Base-by-base conservation (phyloP, 106 monocot species). In the Dioscorea dumetorum region DNA sequence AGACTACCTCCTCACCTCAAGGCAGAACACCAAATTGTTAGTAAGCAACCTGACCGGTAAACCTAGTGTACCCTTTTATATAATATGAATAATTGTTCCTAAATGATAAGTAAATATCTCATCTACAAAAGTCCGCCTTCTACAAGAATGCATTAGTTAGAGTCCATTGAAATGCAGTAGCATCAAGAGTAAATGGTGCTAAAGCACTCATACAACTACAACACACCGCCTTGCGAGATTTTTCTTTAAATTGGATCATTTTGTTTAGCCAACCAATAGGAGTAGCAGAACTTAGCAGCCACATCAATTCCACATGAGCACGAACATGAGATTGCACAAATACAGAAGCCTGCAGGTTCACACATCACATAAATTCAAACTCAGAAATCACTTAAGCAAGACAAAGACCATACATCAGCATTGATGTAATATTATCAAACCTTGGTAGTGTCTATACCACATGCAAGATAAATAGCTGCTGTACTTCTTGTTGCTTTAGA, bases 241-340 rank as follows among this genome's bases (percentile, higher is more conserved):
- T 97, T 75, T 97, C 95, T 78, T 97, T 97, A 66, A 97, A 97
- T 66, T 97, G 95, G 64, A 92, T 97, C 95, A 97, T 97, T 71
- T 41, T 97, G 73, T 89, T 97, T 66, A 97, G 78, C 92, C 87
- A 92, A 74, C 95, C 91, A 84, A 86, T 75, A 24, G 92, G 91
- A 16, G 89, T 97, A 7, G 83, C 72, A 72, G 86, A 89, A 79
- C 92, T 88, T 64, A 92, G 71, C 56, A 97, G 74, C 92, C 95
- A 97, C 95, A 97, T 97, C 70, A 97, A 61, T 72, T 97, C 95
- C 57, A 92, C 88, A 82, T 97, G 95, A 56, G 88, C 91, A 70
- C 77, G 88, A 31, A 97, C 95, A 77, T 97, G 91, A 64, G 91
- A 97, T 73, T 97, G 95, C 50, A 92, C 92, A 83, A 97, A 97